Conservation (phyloP, 2,329 filamentous ascomycete genomes). For the Venturiaceae sp. region DNA sequence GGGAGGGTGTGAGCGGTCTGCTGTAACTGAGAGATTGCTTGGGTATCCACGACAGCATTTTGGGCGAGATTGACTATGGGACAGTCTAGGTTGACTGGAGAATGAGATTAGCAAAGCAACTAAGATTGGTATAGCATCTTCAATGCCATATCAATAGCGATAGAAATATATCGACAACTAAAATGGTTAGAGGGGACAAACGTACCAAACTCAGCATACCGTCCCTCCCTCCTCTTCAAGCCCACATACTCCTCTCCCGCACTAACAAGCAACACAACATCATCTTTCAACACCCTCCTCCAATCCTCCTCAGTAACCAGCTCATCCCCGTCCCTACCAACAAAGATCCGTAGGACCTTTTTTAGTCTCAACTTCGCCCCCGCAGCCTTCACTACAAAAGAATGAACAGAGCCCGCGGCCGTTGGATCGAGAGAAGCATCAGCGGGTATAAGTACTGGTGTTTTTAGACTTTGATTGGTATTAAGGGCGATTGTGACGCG, state of each 20-base stretch:
- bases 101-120: neutral
- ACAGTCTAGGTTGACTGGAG: neutral
- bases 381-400: neutral
- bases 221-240: conserved; percentile 12
- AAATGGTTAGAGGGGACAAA: too few relatives aligned
- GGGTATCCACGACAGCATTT: neutral
- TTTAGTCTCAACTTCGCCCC: neutral
- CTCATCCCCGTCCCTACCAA: conserved; percentile 10
- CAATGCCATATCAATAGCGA: too few relatives aligned
- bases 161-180: too few relatives aligned
- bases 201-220: conserved; percentile 19
- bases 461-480: conserved; percentile 19
- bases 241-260: conserved; percentile 24
- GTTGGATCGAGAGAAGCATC: neutral
- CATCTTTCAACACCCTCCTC: conserved; percentile 15
- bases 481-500: conserved; percentile 23
- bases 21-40: neutral
- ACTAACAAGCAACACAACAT: conserved; percentile 20
- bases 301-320: conserved; percentile 19
- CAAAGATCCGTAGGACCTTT: neutral
- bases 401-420: neutral
- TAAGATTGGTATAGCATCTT: too few relatives aligned
- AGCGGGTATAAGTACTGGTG: conserved; percentile 12
- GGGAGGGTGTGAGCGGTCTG: neutral
- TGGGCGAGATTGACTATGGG: neutral